Evolutionary conservation across 345 rosid genomes (phyloP).

Genomic region (Melaleuca quinquenervia): DNA sequence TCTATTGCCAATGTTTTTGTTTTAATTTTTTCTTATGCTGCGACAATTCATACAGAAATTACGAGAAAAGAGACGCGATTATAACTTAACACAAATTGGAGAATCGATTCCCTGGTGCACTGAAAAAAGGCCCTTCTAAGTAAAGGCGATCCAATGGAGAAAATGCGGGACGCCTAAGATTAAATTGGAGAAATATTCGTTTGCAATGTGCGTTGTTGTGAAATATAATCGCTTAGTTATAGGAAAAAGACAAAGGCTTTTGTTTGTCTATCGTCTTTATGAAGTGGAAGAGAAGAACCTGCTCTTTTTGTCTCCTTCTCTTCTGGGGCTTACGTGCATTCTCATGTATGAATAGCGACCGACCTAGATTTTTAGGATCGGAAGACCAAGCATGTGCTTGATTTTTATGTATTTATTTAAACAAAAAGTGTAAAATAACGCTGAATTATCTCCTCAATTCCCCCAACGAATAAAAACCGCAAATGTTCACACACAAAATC

Average conservation of each 20-base stretch:
- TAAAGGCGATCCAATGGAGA: neutral
- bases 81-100: too few relatives aligned
- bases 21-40: too few relatives aligned
- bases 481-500: too few relatives aligned
- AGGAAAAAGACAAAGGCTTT: neutral
- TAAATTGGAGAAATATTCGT: neutral
- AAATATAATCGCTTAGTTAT: neutral
- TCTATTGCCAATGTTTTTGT: too few relatives aligned
- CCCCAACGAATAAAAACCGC: too few relatives aligned
- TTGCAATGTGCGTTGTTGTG: neutral
- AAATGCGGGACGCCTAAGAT: neutral
- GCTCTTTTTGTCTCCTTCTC: neutral
- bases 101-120: neutral
- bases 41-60: too few relatives aligned
- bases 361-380: neutral
- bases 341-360: neutral
- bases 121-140: neutral
- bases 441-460: too few relatives aligned
- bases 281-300: neutral
- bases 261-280: neutral
- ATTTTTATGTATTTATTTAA: neutral
- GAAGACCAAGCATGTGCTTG: neutral
- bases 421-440: too few relatives aligned
- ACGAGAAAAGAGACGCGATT: too few relatives aligned
- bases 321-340: neutral